Conservation (phyloP, 2,329 filamentous ascomycete genomes). For the Pseudocercospora crystallina region DNA sequence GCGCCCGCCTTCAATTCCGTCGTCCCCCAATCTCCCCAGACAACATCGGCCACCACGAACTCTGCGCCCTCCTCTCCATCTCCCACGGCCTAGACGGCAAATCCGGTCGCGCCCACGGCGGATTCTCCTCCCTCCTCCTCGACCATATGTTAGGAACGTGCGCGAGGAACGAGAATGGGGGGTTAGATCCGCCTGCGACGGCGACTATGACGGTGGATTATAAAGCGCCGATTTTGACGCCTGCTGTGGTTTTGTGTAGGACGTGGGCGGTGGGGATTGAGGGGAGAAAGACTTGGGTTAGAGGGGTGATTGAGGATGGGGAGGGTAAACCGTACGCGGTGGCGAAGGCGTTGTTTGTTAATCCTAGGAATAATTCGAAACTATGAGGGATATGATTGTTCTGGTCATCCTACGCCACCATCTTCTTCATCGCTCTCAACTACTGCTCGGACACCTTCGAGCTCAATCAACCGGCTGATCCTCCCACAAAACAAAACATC, state of each 20-base stretch:
- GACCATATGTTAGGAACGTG: slow-evolving; percentile 21
- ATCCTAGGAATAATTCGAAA: background rate
- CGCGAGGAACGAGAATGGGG: slow-evolving; percentile 3
- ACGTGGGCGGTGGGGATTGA: slow-evolving; percentile 20
- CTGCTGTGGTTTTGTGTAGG: slow-evolving; percentile 21
- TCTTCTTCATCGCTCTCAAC: too few species aligned
- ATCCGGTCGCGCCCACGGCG: slow-evolving; percentile 26
- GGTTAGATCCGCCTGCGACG: slow-evolving; percentile 20
- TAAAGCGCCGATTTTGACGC: slow-evolving; percentile 22
- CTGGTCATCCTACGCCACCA: too few species aligned
- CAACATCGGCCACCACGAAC: slow-evolving; percentile 15
- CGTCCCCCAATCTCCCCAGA: slow-evolving; percentile 20
- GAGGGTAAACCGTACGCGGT: slow-evolving; percentile 20
- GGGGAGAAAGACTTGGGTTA: slow-evolving; percentile 24
- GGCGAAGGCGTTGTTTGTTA: slow-evolving; percentile 24
- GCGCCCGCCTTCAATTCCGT: slow-evolving; percentile 18
- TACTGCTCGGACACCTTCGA: too few species aligned
- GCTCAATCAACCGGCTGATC: background rate
- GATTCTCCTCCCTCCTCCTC: slow-evolving; percentile 23
- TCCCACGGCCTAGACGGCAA: slow-evolving; percentile 24
- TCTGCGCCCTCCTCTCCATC: slow-evolving; percentile 23
- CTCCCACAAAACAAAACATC: slow-evolving; percentile 7
- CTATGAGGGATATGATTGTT: too few species aligned
- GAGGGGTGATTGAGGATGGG: slow-evolving; percentile 22
- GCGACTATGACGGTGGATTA: slow-evolving; percentile 28